These are phyloP conservation scores for Funneliformis geosporum DNA, from an alignment of 192 early-diverging fungal genomes.

Conservation along the genomic window DNA sequence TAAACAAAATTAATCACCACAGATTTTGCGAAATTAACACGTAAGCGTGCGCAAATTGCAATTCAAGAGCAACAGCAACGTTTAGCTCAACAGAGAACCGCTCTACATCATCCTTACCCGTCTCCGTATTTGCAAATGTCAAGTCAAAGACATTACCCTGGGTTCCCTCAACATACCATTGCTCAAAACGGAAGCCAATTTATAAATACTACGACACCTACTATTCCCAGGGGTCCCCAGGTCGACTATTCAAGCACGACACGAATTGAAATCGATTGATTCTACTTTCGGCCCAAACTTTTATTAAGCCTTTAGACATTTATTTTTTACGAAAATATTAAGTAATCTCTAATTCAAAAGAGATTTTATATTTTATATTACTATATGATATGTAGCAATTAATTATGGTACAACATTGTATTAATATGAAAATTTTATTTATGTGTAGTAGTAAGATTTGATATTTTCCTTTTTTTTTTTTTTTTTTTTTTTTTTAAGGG, in stretches of 20 bases:
- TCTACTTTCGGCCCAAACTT: no score
- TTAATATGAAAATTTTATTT: background rate
- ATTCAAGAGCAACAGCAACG: constrained; percentile 15
- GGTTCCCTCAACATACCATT: background rate
- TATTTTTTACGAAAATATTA: background rate
- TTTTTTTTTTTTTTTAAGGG: no score
- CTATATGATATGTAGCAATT: no score
- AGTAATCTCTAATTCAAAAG: no score
- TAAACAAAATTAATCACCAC: background rate
- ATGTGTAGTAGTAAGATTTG: background rate
- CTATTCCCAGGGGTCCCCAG: background rate
- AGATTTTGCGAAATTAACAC: constrained; percentile 24
- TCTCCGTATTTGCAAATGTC: background rate
- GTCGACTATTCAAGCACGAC: background rate
- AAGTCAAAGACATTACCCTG: background rate
- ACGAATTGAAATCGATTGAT: background rate
- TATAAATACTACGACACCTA: background rate
- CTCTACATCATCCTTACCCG: background rate
- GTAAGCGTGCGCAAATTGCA: constrained; percentile 6
- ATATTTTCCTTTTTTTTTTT: no score
- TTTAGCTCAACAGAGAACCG: background rate
- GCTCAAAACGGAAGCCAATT: background rate
- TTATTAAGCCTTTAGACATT: background rate
- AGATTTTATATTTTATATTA: background rate
- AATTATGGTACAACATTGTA: background rate